Base-by-base conservation (phyloP, 441 rosid genomes). In the Adansonia madagascariensis region DNA sequence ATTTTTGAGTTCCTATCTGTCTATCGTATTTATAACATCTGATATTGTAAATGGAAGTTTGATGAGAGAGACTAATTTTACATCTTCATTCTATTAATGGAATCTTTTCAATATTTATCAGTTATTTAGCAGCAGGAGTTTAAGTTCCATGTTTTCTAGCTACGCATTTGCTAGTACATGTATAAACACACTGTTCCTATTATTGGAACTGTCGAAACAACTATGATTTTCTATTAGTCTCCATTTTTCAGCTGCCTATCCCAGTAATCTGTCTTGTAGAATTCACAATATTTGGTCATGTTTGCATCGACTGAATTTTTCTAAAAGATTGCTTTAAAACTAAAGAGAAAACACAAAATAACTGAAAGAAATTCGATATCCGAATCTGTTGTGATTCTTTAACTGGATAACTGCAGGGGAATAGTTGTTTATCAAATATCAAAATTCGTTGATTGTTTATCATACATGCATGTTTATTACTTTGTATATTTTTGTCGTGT, bases 31-130 rank as follows among this genome's bases (percentile, higher is more conserved):
- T 50, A 31, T 50, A 47, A 47, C 2, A 44, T 44, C 57, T 12
- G 35, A 68, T 22, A 20, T 24, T 8, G 31, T 27, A 53, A 39
- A 41, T 39, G 75, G 52, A 55, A 72, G 18, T 17, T 72, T 72
- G 52, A 24, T 20, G 41, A 72, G 39, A 41, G 6, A 56, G 17
- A 72, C 12, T 39, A 56, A 55, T 72, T 72, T 72, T 4, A 27
- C 65, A 41, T 41, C 12, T 56, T 56, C 57, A n/a, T 56, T 72
- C 75, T 72, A 18, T 72, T 39, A 56, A 56, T 56, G 65, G 50
- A 12, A 2, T 18, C 24, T 56, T 71, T 35, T 43, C 62, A 53
- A 35, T 17, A 55, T 56, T 18, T 39, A 56, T 39, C 35, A 39
- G 64, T 39, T 72, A 10, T 39, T 41, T 72, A 56, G 44, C 46